Conservation (phyloP, 1,139 yeast species). For the Pichia sorboxylosa region DNA sequence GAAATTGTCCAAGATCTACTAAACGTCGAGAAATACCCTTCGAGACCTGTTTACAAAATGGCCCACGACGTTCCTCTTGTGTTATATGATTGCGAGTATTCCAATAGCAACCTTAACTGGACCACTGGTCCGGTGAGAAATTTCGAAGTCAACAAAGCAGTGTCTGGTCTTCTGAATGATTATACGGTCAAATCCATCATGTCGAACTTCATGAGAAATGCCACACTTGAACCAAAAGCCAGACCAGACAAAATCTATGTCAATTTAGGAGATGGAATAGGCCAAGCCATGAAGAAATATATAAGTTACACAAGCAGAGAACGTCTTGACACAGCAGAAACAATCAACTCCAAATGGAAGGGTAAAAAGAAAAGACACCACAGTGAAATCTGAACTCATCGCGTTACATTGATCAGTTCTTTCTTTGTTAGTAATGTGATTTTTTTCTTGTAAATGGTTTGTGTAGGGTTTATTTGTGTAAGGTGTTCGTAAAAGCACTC, state of each 20-base stretch:
- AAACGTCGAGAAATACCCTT: slow-evolving; percentile 46
- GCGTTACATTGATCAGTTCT: too few relatives aligned
- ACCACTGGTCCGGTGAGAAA: slow-evolving; percentile 13
- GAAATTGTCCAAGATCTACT: slow-evolving; percentile 46
- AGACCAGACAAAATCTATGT: slow-evolving; percentile 25
- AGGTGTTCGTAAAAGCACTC: too few relatives aligned
- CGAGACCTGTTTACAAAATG: slow-evolving; percentile 77
- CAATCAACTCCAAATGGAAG: slow-evolving; percentile 53
- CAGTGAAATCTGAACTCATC: too few relatives aligned
- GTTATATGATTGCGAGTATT: slow-evolving; percentile 75
- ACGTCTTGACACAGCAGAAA: slow-evolving; percentile 39
- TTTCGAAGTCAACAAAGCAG: slow-evolving; percentile 14
- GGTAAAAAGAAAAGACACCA: slow-evolving; percentile 11
- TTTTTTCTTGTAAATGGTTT: too few relatives aligned
- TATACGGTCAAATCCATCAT: slow-evolving; percentile 26
- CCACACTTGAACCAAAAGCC: slow-evolving; percentile 18
- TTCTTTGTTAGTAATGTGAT: too few relatives aligned
- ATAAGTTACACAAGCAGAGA: slow-evolving; percentile 43
- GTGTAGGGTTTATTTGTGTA: too few relatives aligned
- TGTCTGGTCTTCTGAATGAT: slow-evolving; percentile 24
- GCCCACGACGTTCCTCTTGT: slow-evolving; percentile 88
- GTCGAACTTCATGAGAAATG: slow-evolving; percentile 25
- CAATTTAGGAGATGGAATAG: slow-evolving; percentile 65
- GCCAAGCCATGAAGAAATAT: slow-evolving; percentile 45
- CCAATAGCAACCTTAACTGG: slow-evolving; percentile 55